phyloP scores from a whole-genome alignment of 257 asterid genomes.

The Rubia yunnanensis region DNA sequence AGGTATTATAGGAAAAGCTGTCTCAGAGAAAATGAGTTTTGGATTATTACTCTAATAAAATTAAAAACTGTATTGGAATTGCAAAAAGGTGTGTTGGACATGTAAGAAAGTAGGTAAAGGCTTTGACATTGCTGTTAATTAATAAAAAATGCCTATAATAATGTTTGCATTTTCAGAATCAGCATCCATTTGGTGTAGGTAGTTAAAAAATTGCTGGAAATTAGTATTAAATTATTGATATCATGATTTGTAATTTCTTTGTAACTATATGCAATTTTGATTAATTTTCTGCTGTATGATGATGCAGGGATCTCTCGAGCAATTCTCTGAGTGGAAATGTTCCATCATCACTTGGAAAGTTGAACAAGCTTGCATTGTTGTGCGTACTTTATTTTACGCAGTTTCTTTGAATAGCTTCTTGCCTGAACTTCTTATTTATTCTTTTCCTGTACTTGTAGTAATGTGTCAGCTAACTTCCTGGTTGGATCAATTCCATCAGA shows the following conservation, averaged over 20 bases:
- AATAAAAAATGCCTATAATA: not conserved
- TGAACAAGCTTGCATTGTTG: conserved; percentile 62
- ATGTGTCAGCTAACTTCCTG: conserved; percentile 86
- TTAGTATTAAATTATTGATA: not conserved
- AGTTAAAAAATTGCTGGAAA: not conserved
- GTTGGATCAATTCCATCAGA: conserved; percentile 80
- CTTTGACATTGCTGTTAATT: not conserved
- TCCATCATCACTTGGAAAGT: conserved; percentile 86
- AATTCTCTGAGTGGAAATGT: conserved; percentile 90
- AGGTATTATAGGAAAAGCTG: too few species aligned
- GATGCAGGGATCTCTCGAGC: conserved; percentile 88
- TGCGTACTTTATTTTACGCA: conserved; percentile 34
- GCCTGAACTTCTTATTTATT: conserved; percentile 15
- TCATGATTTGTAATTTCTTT: not conserved
- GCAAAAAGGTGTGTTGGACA: not conserved
- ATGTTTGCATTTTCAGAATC: not conserved
- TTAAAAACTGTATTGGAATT: not conserved
- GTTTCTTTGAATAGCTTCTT: conserved; percentile 12
- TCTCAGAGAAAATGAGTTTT: not conserved
- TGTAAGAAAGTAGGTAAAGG: not conserved
- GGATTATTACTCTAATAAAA: not conserved
- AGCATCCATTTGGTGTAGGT: not conserved
- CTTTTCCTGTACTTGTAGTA: conserved; percentile 52
- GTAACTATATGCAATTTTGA: not conserved
- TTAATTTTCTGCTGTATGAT: conserved; percentile 14